Conservation (phyloP, 805 yeast species). For the Wickerhamiella sergipiensis region DNA sequence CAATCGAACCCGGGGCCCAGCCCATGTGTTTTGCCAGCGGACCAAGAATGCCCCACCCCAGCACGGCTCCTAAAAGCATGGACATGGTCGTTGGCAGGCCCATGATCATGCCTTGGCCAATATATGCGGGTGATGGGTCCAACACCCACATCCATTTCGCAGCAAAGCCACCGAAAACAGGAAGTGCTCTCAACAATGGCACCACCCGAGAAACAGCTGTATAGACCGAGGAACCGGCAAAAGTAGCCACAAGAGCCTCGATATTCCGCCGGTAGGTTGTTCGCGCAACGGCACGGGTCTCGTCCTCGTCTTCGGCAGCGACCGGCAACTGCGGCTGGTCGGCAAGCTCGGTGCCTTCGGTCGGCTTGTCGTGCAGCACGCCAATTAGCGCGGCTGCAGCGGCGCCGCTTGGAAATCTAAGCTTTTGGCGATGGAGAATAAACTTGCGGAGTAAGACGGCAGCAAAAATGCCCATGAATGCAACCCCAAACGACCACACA, state of each 20-base stretch:
- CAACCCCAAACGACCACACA: slow-evolving; percentile 76
- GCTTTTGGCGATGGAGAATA: slow-evolving; percentile 73
- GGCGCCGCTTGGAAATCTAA: slow-evolving; percentile 88
- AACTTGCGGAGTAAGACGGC: slow-evolving; percentile 81
- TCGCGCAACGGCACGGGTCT: slow-evolving; percentile 1
- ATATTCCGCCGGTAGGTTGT: slow-evolving; percentile 37
- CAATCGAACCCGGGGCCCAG: slow-evolving; percentile 86
- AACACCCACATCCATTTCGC: slow-evolving; percentile 72
- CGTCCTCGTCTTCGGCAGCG: background rate
- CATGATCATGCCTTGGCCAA: slow-evolving; percentile 97
- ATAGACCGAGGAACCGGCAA: slow-evolving; percentile 54
- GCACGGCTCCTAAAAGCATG: slow-evolving; percentile 76
- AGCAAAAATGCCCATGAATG: slow-evolving; percentile 90
- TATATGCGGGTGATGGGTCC: slow-evolving; percentile 93
- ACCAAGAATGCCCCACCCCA: slow-evolving; percentile 90
- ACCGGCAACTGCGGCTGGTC: slow-evolving; percentile 1
- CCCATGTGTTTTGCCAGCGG: slow-evolving; percentile 55
- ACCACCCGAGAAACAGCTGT: slow-evolving; percentile 60
- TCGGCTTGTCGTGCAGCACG: slow-evolving; percentile 59
- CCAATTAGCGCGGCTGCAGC: slow-evolving; percentile 91
- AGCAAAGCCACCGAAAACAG: slow-evolving; percentile 56
- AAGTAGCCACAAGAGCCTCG: slow-evolving; percentile 44
- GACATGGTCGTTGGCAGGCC: slow-evolving; percentile 82
- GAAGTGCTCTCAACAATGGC: slow-evolving; percentile 55
- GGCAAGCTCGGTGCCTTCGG: slow-evolving; percentile 4